phyloP scores from a whole-genome alignment of 208 protist species.

The Trypanosoma rangeli region DNA sequence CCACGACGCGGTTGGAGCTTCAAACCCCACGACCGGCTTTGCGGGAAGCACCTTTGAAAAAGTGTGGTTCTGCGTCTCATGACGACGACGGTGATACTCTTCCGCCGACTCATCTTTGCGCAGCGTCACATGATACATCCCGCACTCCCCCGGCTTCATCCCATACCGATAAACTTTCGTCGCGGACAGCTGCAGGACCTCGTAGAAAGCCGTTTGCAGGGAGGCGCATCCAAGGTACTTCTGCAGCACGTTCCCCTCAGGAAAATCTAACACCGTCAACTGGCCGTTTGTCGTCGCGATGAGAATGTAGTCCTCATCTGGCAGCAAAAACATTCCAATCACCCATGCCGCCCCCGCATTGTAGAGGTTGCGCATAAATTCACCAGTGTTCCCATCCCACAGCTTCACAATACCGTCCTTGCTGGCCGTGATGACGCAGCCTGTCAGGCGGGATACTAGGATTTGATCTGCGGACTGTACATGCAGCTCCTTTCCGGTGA shows the following conservation, averaged over 20 bases:
- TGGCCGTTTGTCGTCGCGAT: slow-evolving; percentile 78
- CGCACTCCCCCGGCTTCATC: slow-evolving; percentile 73
- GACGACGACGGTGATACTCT: slow-evolving; percentile 38
- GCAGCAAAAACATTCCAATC: slow-evolving; percentile 68
- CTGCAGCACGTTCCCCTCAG: slow-evolving; percentile 53
- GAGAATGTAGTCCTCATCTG: slow-evolving; percentile 71
- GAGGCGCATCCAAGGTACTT: slow-evolving; percentile 80
- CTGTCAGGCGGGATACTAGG: slow-evolving; percentile 38
- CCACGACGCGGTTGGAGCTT: slow-evolving; percentile 60
- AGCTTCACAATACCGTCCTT: slow-evolving; percentile 83
- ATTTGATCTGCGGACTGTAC: slow-evolving; percentile 62
- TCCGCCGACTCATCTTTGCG: slow-evolving; percentile 39
- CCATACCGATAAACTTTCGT: slow-evolving; percentile 63
- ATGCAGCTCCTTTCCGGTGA: slow-evolving; percentile 52
- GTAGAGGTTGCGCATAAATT: slow-evolving; percentile 62
- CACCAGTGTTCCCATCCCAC: slow-evolving; percentile 60
- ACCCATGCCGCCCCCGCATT: slow-evolving; percentile 76
- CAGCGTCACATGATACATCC: slow-evolving; percentile 48
- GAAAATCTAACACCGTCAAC: slow-evolving; percentile 81
- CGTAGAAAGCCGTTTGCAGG: slow-evolving; percentile 45
- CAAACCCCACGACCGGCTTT: slow-evolving; percentile 69
- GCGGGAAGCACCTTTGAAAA: slow-evolving; percentile 40
- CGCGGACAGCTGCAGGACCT: slow-evolving; percentile 58
- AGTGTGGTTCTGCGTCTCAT: slow-evolving; percentile 45
- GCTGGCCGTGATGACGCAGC: slow-evolving; percentile 61